Evolutionary conservation across 225 moss, liverwort and hornwort species (phyloP).

Genomic region (Rhytidiadelphus loreus): DNA sequence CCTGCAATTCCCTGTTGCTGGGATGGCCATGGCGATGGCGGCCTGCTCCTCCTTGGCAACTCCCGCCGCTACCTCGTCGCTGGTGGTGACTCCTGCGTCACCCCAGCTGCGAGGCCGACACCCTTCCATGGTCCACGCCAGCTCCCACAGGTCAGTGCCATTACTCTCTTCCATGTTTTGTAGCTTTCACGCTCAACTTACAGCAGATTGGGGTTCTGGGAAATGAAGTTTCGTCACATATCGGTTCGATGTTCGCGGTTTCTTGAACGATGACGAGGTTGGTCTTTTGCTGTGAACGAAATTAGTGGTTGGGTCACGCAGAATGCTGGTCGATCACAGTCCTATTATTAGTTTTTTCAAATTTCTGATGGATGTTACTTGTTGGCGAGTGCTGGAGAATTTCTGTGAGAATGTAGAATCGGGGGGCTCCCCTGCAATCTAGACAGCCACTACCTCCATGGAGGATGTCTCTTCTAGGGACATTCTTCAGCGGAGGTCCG

Average conservation of each 20-base stretch:
- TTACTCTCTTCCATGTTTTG: background rate
- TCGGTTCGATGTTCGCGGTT: background rate
- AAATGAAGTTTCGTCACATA: background rate
- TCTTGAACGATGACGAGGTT: background rate
- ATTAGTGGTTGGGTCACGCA: background rate
- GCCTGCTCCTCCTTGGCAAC: conserved; percentile 16
- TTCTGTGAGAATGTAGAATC: background rate
- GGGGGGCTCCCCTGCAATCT: too few species aligned
- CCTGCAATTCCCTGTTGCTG: background rate
- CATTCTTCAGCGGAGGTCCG: too few species aligned
- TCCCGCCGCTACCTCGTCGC: background rate
- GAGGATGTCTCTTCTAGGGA: too few species aligned
- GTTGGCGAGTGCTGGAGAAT: background rate
- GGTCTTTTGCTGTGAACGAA: background rate
- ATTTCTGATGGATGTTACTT: background rate
- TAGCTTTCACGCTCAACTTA: background rate
- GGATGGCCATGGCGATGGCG: conserved; percentile 33
- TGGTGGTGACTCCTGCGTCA: background rate
- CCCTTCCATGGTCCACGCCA: conserved; percentile 15
- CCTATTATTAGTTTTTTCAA: background rate
- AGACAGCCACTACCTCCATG: background rate
- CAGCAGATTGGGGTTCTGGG: background rate
- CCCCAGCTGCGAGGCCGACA: background rate
- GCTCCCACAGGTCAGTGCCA: conserved; percentile 2
- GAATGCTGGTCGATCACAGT: background rate